A percentile compares a stretch with the other conserved stretches of the same genome.
phyloP scores from a whole-genome alignment of 768 basidiomycete species.

The Lactarius sp. region DNA sequence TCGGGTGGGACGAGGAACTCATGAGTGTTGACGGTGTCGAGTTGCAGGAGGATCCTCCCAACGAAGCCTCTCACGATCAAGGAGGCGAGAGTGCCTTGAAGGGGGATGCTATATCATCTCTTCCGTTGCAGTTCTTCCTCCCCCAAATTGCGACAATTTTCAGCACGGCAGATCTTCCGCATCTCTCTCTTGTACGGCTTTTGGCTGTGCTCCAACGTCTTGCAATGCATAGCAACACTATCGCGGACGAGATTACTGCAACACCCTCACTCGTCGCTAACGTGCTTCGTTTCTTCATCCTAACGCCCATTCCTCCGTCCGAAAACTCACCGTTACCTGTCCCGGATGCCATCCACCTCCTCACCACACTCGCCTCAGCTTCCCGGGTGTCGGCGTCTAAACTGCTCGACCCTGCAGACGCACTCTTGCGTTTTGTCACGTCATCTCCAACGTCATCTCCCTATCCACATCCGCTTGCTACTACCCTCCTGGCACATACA shows the following conservation, averaged over 20 bases:
- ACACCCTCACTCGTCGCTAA: constrained; percentile 49
- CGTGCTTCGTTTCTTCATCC: constrained; percentile 53
- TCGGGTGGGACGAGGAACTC: constrained; percentile 51
- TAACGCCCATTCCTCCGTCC: constrained; percentile 45
- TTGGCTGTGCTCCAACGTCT: constrained; percentile 57
- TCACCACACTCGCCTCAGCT: constrained; percentile 53
- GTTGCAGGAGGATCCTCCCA: constrained; percentile 30
- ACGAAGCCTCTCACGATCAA: constrained; percentile 27
- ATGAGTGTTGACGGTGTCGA: constrained; percentile 44
- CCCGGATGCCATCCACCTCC: constrained; percentile 50
- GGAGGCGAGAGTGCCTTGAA: constrained; percentile 29
- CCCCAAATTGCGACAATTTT: constrained; percentile 44
- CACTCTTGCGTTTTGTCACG: constrained; percentile 68
- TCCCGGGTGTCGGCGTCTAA: constrained; percentile 64
- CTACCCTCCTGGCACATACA: constrained; percentile 48
- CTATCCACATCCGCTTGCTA: constrained; percentile 37
- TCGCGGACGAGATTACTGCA: constrained; percentile 47
- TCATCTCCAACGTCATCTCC: constrained; percentile 45
- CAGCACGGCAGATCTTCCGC: constrained; percentile 40
- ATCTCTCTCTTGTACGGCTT: constrained; percentile 50
- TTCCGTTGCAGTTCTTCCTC: constrained; percentile 45
- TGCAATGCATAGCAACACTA: constrained; percentile 50
- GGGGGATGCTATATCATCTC: constrained; percentile 31
- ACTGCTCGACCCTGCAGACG: constrained; percentile 53
- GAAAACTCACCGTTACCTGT: constrained; percentile 34